These are phyloP conservation scores for Aspergillus sp. DNA, from an alignment of 2,329 filamentous ascomycete species.

Conservation along the genomic window DNA sequence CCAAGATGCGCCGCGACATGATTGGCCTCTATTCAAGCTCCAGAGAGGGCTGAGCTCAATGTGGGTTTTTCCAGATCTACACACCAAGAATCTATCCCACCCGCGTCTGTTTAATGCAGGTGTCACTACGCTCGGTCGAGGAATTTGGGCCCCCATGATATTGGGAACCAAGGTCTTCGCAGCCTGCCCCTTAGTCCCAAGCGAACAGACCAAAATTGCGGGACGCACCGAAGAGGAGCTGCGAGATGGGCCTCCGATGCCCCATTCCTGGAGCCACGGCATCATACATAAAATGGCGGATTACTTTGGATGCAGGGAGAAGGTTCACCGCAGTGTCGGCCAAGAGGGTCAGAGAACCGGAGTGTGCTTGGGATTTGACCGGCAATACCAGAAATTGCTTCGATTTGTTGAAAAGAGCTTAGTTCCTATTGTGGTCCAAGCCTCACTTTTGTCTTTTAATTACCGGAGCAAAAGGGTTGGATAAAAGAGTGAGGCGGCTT, in stretches of 20 bases:
- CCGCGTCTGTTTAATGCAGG: conserved; percentile 13
- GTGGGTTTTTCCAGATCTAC: conserved; percentile 11
- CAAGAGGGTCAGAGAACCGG: conserved; percentile 11
- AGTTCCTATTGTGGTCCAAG: conserved; percentile 20
- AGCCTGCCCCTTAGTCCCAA: background rate
- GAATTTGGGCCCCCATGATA: conserved; percentile 5
- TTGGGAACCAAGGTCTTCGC: conserved; percentile 8
- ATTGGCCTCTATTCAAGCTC: conserved; percentile 1
- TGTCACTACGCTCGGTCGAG: conserved; percentile 7
- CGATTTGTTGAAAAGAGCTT: conserved; percentile 20
- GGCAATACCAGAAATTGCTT: conserved; percentile 5
- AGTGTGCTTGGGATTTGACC: background rate
- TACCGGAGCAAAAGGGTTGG: conserved; percentile 30
- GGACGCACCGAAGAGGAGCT: conserved; percentile 7
- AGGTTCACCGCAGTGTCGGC: conserved; percentile 18
- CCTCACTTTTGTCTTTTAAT: conserved; percentile 24
- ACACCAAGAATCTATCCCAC: conserved; percentile 5
- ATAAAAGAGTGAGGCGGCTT: conserved; percentile 36
- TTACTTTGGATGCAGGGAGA: conserved; percentile 23
- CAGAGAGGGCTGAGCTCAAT: conserved; percentile 5
- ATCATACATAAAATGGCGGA: conserved; percentile 25
- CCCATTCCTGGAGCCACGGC: conserved; percentile 36
- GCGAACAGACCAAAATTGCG: background rate
- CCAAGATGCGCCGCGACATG: background rate
- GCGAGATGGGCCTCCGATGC: conserved; percentile 9